Percentiles rank a stretch among this genome's conserved stretches.
Evolutionary conservation across 2,329 filamentous ascomycete species (phyloP).

Genomic region (Chaetoscypha palmicola): DNA sequence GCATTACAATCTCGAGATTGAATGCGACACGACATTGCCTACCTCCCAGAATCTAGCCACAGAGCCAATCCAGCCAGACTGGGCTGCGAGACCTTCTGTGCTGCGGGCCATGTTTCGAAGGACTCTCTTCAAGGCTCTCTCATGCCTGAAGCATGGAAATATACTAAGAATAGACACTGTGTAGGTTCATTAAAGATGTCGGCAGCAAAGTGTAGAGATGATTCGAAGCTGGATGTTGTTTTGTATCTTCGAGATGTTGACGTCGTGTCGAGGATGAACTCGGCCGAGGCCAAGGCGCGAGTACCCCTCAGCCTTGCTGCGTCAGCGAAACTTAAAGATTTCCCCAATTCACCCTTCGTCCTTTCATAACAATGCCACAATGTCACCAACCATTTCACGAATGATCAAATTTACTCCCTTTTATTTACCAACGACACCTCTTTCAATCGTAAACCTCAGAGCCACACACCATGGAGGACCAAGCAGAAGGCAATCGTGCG

Average conservation of each 20-base stretch:
- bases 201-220: not conserved
- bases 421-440: no score
- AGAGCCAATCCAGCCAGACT: slow-evolving; percentile 26
- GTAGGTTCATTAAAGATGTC: slow-evolving; percentile 1
- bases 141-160: slow-evolving; percentile 11
- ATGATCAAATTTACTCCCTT: no score
- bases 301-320: not conserved
- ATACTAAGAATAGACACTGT: slow-evolving; percentile 8
- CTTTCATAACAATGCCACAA: no score
- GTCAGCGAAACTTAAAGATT: not conserved
- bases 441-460: no score
- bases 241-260: no score
- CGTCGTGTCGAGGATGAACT: no score
- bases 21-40: not conserved
- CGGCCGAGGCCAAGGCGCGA: no score
- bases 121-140: slow-evolving; percentile 1
- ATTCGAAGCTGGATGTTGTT: not conserved
- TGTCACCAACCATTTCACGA: no score
- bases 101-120: slow-evolving; percentile 18
- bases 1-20: not conserved
- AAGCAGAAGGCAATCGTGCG: slow-evolving; percentile 41
- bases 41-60: slow-evolving; percentile 32
- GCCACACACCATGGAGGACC: slow-evolving; percentile 60
- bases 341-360: not conserved
- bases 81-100: slow-evolving; percentile 18